phyloP scores from a whole-genome alignment of 2,329 filamentous ascomycete genomes.

The Didymella keratinophila region DNA sequence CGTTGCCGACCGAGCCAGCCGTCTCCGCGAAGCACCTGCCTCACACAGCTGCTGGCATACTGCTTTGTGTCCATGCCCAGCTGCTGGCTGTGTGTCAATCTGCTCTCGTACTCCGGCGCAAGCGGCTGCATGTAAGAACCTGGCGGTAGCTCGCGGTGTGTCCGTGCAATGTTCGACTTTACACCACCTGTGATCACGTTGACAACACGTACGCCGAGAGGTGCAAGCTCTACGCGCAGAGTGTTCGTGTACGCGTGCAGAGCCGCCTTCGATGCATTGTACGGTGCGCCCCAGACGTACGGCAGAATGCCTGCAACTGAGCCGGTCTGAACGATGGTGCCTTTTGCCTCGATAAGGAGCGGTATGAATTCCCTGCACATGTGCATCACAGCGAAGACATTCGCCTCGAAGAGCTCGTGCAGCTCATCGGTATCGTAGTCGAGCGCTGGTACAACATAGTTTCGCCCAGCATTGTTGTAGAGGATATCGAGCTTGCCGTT shows the following conservation, averaged over 20 bases:
- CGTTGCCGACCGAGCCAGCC: constrained; percentile 51
- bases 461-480: constrained; percentile 66
- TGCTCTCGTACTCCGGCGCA: constrained; percentile 59
- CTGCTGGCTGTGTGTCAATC: constrained; percentile 63
- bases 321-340: constrained; percentile 58
- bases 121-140: constrained; percentile 63
- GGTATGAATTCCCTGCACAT: constrained; percentile 66
- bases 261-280: constrained; percentile 68
- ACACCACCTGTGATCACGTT: constrained; percentile 67
- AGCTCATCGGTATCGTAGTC: constrained; percentile 57
- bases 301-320: constrained; percentile 54
- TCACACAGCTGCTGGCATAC: constrained; percentile 65
- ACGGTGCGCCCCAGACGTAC: constrained; percentile 51
- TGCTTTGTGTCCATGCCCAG: constrained; percentile 59
- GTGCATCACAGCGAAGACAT: constrained; percentile 65
- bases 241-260: constrained; percentile 66
- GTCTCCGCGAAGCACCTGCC: constrained; percentile 56
- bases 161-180: constrained; percentile 65
- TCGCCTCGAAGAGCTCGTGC: constrained; percentile 49
- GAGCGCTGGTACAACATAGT: constrained; percentile 66
- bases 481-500: constrained; percentile 62
- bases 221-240: constrained; percentile 64
- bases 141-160: constrained; percentile 56
- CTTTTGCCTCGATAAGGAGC: constrained; percentile 57
- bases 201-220: constrained; percentile 58